Evolutionary conservation across 2,329 filamentous ascomycete genomes (phyloP).

Genomic region (Moelleriella libera): DNA sequence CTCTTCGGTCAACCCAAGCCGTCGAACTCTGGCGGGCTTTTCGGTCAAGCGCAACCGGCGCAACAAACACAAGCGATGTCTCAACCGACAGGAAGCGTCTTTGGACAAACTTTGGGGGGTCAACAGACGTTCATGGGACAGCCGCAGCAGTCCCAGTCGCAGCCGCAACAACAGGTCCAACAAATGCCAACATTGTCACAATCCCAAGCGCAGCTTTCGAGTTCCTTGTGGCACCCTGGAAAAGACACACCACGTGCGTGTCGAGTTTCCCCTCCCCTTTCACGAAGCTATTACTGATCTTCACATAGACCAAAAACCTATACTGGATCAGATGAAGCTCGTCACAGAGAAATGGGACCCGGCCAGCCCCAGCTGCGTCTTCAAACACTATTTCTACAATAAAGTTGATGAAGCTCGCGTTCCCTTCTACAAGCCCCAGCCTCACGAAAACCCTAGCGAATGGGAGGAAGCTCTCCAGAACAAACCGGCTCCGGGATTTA

Average conservation of each 20-base stretch:
- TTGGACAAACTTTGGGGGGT: slow-evolving; percentile 16
- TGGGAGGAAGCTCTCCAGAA: slow-evolving; percentile 76
- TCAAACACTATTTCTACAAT: slow-evolving; percentile 82
- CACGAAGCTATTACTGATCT: neutral
- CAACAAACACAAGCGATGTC: neutral
- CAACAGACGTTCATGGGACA: slow-evolving; percentile 23
- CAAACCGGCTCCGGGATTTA: slow-evolving; percentile 62
- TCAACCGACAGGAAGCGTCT: slow-evolving; percentile 12
- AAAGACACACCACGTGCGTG: slow-evolving; percentile 33
- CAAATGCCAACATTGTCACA: slow-evolving; percentile 27
- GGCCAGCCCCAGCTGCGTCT: slow-evolving; percentile 50
- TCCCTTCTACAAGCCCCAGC: slow-evolving; percentile 60
- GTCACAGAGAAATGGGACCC: slow-evolving; percentile 66
- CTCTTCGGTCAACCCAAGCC: slow-evolving; percentile 27
- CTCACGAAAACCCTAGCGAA: slow-evolving; percentile 58
- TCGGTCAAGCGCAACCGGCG: slow-evolving; percentile 20
- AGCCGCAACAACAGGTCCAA: slow-evolving; percentile 24
- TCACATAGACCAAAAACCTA: slow-evolving; percentile 47
- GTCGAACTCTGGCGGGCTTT: slow-evolving; percentile 16
- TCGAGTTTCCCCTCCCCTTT: neutral
- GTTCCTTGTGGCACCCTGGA: slow-evolving; percentile 38
- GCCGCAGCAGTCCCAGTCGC: slow-evolving; percentile 1
- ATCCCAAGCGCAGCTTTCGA: slow-evolving; percentile 31
- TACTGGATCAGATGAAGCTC: slow-evolving; percentile 58
- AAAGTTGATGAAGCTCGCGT: slow-evolving; percentile 60